A percentile compares a stretch with the other conserved stretches of the same genome.
These are phyloP conservation scores for Ustilago lituana DNA, from an alignment of 1,284 basidiomycete genomes.

Conservation along the genomic window DNA sequence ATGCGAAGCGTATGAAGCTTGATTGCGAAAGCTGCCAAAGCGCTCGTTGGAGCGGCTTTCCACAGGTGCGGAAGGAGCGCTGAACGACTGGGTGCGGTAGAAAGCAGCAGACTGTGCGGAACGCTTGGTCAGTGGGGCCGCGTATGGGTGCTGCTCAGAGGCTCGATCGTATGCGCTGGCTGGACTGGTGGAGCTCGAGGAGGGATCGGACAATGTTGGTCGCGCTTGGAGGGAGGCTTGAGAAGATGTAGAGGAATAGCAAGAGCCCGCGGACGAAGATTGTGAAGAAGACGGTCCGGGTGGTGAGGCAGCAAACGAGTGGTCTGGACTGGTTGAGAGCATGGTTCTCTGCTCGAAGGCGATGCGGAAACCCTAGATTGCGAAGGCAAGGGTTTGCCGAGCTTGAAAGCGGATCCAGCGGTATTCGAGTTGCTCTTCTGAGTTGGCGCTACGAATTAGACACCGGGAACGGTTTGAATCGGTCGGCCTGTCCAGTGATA, in stretches of 20 bases:
- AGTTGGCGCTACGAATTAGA: too few relatives aligned
- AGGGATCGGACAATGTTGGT: slow-evolving; percentile 28
- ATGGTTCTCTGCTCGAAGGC: slow-evolving; percentile 26
- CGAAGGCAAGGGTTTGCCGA: neutral
- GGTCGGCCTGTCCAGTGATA: too few relatives aligned
- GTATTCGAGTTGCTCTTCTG: too few relatives aligned
- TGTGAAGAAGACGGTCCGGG: slow-evolving; percentile 46
- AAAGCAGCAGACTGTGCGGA: neutral
- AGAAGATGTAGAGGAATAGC: slow-evolving; percentile 43
- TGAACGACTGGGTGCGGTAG: neutral
- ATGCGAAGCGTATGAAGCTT: neutral
- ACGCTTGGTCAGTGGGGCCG: slow-evolving; percentile 13
- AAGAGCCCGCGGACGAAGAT: slow-evolving; percentile 47
- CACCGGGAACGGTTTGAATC: too few relatives aligned
- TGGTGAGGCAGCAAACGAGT: slow-evolving; percentile 36
- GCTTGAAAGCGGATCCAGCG: neutral
- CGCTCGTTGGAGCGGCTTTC: slow-evolving; percentile 1
- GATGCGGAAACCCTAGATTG: neutral
- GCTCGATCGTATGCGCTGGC: slow-evolving; percentile 32
- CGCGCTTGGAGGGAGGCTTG: slow-evolving; percentile 23
- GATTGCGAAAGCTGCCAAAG: neutral
- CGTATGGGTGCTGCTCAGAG: neutral
- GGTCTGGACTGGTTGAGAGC: slow-evolving; percentile 40
- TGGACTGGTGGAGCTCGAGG: slow-evolving; percentile 39
- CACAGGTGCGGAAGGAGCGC: neutral